A percentile compares a stretch with the other conserved stretches of the same genome.
Evolutionary conservation across 352 stramenopile species (phyloP).

Genomic region (Phytophthora lateralis): DNA sequence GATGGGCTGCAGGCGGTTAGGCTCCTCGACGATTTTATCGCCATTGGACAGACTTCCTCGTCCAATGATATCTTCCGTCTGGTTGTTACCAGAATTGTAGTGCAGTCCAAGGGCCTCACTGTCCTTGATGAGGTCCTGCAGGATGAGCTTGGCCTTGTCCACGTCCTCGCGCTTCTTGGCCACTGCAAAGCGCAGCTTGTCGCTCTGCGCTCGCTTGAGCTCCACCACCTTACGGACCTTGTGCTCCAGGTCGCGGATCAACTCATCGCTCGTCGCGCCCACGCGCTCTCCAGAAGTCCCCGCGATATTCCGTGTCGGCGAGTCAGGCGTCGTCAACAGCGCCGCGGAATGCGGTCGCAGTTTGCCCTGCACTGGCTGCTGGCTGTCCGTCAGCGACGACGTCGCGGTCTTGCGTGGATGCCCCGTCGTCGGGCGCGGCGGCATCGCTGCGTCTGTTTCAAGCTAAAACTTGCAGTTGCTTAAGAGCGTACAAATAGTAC

Average conservation of each 20-base stretch:
- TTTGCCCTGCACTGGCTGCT: slow-evolving; percentile 35
- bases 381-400: slow-evolving; percentile 4
- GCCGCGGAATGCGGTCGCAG: slow-evolving; percentile 49
- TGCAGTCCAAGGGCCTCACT: slow-evolving; percentile 70
- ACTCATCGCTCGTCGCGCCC: slow-evolving; percentile 68
- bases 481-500: not conserved
- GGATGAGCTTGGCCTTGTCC: slow-evolving; percentile 57
- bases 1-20: slow-evolving; percentile 69
- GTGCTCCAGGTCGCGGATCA: slow-evolving; percentile 75
- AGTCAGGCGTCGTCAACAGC: slow-evolving; percentile 25
- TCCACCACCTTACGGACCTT: slow-evolving; percentile 86
- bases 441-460: slow-evolving; percentile 25
- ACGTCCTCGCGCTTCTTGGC: slow-evolving; percentile 75
- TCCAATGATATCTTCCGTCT: slow-evolving; percentile 22
- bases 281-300: slow-evolving; percentile 39
- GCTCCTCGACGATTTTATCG: slow-evolving; percentile 50
- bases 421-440: slow-evolving; percentile 21
- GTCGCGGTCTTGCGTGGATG: slow-evolving; percentile 13
- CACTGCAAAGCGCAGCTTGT: slow-evolving; percentile 72
- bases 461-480: not conserved
- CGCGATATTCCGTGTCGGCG: slow-evolving; percentile 1
- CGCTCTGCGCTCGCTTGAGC: slow-evolving; percentile 75
- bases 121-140: slow-evolving; percentile 83
- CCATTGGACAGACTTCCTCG: not conserved
- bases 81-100: slow-evolving; percentile 42